Evolutionary conservation across 306 rosid species (phyloP).

Genomic region (Hippophae rhamnoides): DNA sequence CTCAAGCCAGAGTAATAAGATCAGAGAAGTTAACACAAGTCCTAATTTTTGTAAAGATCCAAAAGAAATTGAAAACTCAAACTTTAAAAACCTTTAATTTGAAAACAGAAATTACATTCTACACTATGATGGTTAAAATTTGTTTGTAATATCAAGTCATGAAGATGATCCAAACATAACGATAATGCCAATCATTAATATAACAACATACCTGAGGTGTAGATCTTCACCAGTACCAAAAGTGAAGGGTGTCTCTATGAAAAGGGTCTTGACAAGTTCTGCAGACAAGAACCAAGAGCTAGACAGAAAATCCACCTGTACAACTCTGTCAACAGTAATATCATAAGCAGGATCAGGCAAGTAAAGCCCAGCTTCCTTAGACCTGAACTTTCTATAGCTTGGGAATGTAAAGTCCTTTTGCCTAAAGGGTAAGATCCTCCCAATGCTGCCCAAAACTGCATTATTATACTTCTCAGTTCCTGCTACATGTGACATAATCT

Average conservation of each 20-base stretch:
- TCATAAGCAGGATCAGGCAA: slow-evolving; percentile 97
- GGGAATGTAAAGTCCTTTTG: slow-evolving; percentile 91
- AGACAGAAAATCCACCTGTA: slow-evolving; percentile 94
- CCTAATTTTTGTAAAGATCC: too few relatives aligned
- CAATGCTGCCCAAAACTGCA: slow-evolving; percentile 83
- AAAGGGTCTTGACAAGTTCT: slow-evolving; percentile 69
- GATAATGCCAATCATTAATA: neutral
- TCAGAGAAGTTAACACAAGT: too few relatives aligned
- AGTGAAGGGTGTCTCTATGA: slow-evolving; percentile 78
- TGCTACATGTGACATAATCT: slow-evolving; percentile 79
- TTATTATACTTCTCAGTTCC: slow-evolving; percentile 79
- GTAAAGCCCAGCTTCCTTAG: slow-evolving; percentile 88
- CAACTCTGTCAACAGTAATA: slow-evolving; percentile 69
- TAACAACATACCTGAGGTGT: slow-evolving; percentile 57
- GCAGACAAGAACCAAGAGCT: slow-evolving; percentile 94
- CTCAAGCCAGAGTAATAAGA: too few relatives aligned
- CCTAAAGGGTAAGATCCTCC: slow-evolving; percentile 83
- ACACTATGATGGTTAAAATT: too few relatives aligned
- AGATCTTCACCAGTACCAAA: slow-evolving; percentile 97
- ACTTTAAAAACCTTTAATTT: too few relatives aligned
- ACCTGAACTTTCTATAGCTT: slow-evolving; percentile 80
- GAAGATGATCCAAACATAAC: neutral
- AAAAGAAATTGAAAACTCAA: too few relatives aligned
- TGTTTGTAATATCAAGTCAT: neutral
- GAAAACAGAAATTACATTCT: too few relatives aligned